Conservation (phyloP, 129 eudicot genomes). For the Helichrysum umbraculigerum region DNA sequence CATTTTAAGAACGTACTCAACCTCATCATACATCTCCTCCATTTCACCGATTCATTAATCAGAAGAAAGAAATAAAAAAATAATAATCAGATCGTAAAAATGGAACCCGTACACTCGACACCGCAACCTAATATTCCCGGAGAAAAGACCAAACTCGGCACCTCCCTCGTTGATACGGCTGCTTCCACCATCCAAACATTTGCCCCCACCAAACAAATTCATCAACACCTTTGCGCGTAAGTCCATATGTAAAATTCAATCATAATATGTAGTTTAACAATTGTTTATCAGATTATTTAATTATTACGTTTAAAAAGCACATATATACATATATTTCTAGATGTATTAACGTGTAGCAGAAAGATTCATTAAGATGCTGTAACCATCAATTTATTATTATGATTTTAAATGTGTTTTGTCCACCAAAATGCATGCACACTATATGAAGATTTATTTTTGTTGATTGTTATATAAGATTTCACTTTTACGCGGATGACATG, state of each 20-base stretch:
- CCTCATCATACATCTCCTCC: constrained; percentile 18
- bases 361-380: no score
- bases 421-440: no score
- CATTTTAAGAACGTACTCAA: constrained; percentile 4
- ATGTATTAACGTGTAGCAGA: no score
- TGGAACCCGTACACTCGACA: constrained; percentile 45
- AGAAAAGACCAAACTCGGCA: constrained; percentile 58
- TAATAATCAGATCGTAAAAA: constrained; percentile 19
- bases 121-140: constrained; percentile 72
- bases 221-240: constrained; percentile 99
- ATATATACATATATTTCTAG: no score
- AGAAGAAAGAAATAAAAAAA: neutral
- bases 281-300: no score
- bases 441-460: neutral
- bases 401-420: no score
- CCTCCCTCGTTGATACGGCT: constrained; percentile 72
- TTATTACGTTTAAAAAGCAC: no score
- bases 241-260: neutral
- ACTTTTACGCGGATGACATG: constrained; percentile 94
- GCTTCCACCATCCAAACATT: constrained; percentile 82
- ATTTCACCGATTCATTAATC: neutral
- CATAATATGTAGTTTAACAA: neutral
- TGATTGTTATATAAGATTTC: constrained; percentile 42
- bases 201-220: constrained; percentile 78
- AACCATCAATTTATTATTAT: no score